These are phyloP conservation scores for Sphenostylis stenocarpa DNA, from an alignment of 306 rosid species.

Conservation along the genomic window DNA sequence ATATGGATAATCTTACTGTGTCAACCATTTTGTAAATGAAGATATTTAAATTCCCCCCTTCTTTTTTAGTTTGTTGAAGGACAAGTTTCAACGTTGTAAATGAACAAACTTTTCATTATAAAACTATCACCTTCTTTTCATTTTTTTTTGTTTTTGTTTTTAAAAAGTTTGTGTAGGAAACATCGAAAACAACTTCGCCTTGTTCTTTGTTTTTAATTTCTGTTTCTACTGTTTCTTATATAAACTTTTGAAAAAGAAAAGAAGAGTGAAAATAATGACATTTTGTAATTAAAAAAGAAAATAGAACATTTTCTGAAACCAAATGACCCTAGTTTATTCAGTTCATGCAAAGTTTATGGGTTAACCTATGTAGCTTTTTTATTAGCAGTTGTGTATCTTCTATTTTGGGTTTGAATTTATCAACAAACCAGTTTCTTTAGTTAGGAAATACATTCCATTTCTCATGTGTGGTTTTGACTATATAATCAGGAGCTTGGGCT, in stretches of 20 bases:
- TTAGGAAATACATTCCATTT: conserved; percentile 23
- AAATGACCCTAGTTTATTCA: neutral
- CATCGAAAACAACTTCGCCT: too few species aligned
- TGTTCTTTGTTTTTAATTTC: too few species aligned
- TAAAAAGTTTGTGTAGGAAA: too few species aligned
- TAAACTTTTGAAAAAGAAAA: neutral
- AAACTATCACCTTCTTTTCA: too few species aligned
- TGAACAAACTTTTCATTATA: too few species aligned
- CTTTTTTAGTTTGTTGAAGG: neutral
- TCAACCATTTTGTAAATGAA: neutral
- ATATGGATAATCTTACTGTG: neutral
- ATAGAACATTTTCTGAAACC: neutral
- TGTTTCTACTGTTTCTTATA: too few species aligned
- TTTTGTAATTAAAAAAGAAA: neutral
- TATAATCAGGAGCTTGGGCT: conserved; percentile 85
- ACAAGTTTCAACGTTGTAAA: conserved; percentile 3
- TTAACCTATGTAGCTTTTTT: neutral
- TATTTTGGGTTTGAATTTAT: neutral
- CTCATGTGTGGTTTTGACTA: conserved; percentile 38
- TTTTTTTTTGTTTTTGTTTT: too few species aligned
- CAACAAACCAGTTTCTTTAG: neutral
- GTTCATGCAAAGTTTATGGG: too few species aligned
- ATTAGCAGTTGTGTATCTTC: neutral
- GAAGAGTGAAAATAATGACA: too few species aligned
- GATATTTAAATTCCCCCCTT: neutral